Evolutionary conservation across 441 rosid species (phyloP), one percentile per base, ranked within the genome.

Genomic region (Kokia cookei): DNA sequence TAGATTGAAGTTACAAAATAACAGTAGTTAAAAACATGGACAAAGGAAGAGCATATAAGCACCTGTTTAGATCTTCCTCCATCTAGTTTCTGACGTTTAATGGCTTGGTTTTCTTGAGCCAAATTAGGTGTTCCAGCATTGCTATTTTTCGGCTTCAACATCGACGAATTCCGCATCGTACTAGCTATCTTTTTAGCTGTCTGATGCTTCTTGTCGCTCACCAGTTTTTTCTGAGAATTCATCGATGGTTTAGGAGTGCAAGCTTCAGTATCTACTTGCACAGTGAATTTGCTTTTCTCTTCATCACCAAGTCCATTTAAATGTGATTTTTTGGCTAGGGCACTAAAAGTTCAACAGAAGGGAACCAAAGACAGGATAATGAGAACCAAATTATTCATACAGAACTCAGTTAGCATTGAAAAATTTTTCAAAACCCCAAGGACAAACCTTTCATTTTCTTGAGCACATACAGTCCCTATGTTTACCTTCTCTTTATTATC

Each of bases 1-100:
- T 19, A 65, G 37, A 24, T 45, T 26, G 0, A 60, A 24, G 48
- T 17, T 57, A 4, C 11, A 53, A 57, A 45, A 12, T 48, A 53
- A 9, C 40, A 2, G 45, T 14, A 11, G 15, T 50, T 48, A 10
- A 32, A 29, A 32, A 1, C 48, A 35, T 47, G 50, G 7, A 74
- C n/a, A 50, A 60, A 48, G 24, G 19, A 12, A 26, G 2, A 64
- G 58, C 11, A 69, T 50, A 24, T 43, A 53, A 35, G 50, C 73
- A 96, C 99, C 93, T 88, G 93, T 92, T 96, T 93, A 37, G 97
- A 83, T 75, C 62, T 87, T 74, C 98, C 99, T 71, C 86, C 97
- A 6, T 93, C 99, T 61, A 96, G 88, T 91, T 93, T 96, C 88
- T 96, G 98, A 75, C 91, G 83, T 82, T 93, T 96, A 72, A 96